Evolutionary conservation across 257 asterid species (phyloP).

Genomic region (Solanum sejunctum): DNA sequence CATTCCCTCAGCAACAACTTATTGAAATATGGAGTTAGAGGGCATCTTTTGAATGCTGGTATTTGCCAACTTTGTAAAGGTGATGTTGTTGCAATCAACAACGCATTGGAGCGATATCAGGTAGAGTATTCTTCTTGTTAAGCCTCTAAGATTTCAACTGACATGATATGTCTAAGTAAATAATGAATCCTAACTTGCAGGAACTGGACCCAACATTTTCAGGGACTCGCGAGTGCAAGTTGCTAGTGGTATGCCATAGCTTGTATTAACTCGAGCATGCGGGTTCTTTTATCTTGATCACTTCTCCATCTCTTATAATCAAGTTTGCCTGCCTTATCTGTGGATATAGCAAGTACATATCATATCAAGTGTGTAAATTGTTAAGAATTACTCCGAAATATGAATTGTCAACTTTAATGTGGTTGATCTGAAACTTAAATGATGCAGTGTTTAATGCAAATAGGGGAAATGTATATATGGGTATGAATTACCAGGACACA

Average conservation of each 20-base stretch:
- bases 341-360: neutral
- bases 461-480: neutral
- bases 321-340: neutral
- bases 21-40: slow-evolving; percentile 92
- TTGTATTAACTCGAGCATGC: neutral
- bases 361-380: neutral
- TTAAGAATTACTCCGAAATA: neutral
- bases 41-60: slow-evolving; percentile 98
- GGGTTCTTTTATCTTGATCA: neutral
- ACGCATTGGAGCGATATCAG: slow-evolving; percentile 89
- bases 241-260: slow-evolving; percentile 51
- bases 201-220: slow-evolving; percentile 96
- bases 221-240: slow-evolving; percentile 80
- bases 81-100: slow-evolving; percentile 84
- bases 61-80: slow-evolving; percentile 92
- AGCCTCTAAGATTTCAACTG: neutral
- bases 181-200: slow-evolving; percentile 23
- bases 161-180: neutral
- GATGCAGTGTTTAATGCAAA: neutral
- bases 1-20: slow-evolving; percentile 72
- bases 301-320: neutral
- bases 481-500: neutral
- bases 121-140: slow-evolving; percentile 19
- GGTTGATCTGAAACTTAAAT: neutral
- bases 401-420: neutral